These are phyloP conservation scores for Candolleomyces eurysporus DNA, from an alignment of 768 basidiomycete species.

Conservation along the genomic window DNA sequence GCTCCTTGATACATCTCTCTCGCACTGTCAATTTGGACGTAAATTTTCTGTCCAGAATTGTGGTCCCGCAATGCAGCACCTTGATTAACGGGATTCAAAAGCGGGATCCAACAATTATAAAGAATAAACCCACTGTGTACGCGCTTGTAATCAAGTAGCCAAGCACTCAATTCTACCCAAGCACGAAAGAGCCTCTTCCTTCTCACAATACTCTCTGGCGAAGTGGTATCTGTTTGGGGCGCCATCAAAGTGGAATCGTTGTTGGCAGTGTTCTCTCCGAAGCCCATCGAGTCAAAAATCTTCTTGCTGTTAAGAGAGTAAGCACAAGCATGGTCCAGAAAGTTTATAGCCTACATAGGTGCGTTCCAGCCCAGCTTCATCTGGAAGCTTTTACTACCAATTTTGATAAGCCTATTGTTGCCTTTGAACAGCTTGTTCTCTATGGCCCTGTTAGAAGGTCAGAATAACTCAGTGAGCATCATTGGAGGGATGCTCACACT, in stretches of 20 bases:
- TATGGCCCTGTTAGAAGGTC: constrained; percentile 49
- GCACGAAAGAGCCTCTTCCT: constrained; percentile 68
- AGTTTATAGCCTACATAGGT: constrained; percentile 45
- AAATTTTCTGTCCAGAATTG: constrained; percentile 33
- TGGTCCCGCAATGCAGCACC: constrained; percentile 45
- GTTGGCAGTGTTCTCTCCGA: constrained; percentile 34
- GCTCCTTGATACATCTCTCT: constrained; percentile 71
- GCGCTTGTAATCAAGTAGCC: constrained; percentile 57
- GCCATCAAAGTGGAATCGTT: constrained; percentile 49
- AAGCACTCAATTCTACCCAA: constrained; percentile 76
- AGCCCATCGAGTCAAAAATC: constrained; percentile 44
- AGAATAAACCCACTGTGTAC: constrained; percentile 35
- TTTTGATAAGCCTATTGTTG: constrained; percentile 56
- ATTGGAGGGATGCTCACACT: constrained; percentile 41
- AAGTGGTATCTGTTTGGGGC: constrained; percentile 49
- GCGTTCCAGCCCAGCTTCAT: constrained; percentile 65
- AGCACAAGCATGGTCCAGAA: not conserved
- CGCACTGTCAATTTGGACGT: constrained; percentile 55
- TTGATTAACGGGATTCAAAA: constrained; percentile 21
- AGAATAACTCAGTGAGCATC: constrained; percentile 5
- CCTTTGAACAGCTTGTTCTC: constrained; percentile 77
- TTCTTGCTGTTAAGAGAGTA: constrained; percentile 32
- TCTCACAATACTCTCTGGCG: constrained; percentile 45
- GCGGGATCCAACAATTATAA: not conserved
- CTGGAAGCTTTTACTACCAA: constrained; percentile 54